phyloP scores from a whole-genome alignment of 306 rosid species.

The Macrotyloma uniflorum region DNA sequence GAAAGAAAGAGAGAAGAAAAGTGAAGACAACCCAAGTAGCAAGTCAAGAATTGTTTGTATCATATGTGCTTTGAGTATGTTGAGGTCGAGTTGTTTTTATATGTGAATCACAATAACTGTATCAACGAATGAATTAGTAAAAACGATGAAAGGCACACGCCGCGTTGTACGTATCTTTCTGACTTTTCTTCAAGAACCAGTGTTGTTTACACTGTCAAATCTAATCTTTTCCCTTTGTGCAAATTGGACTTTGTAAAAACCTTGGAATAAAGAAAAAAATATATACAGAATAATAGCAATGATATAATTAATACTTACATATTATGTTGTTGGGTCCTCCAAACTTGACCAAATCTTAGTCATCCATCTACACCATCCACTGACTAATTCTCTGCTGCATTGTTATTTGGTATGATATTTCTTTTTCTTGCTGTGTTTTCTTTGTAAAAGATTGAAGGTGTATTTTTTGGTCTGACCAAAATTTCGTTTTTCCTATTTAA shows the following conservation, averaged over 20 bases:
- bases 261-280: not conserved
- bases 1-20: not conserved
- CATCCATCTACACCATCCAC: not conserved
- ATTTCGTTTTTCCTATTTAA: not conserved
- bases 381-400: not conserved
- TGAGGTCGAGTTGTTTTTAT: constrained; percentile 34
- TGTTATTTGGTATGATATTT: not conserved
- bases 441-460: not conserved
- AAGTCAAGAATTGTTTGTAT: constrained; percentile 18
- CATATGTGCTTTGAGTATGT: not conserved
- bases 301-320: too few relatives aligned
- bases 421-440: not conserved
- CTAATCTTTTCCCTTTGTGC: not conserved
- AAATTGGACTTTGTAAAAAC: constrained; percentile 2
- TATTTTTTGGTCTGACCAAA: not conserved
- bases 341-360: constrained; percentile 7
- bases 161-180: not conserved
- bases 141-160: constrained; percentile 24
- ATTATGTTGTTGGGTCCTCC: too few relatives aligned
- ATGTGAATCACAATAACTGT: not conserved
- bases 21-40: not conserved
- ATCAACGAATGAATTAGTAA: constrained; percentile 25
- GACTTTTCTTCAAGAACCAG: constrained; percentile 3
- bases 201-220: constrained; percentile 17
- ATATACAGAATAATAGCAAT: not conserved